Percentiles rank a stretch among this genome's conserved stretches.
Conservation (phyloP, 202 grass and related monocot genomes). For the Saccharum hybrid region DNA sequence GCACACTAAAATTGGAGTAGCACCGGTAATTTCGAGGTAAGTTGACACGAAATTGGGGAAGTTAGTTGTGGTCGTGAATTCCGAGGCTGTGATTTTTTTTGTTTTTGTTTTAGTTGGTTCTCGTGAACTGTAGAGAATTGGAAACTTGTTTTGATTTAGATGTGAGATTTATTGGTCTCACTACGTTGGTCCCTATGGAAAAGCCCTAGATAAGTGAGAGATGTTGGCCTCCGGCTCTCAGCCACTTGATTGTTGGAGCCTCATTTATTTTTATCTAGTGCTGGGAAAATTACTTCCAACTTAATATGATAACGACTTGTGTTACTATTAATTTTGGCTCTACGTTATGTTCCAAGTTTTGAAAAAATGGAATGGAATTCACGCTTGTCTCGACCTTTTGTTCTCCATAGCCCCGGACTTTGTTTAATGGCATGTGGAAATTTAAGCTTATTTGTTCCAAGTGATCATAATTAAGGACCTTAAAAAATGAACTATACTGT, state of each 20-base stretch:
- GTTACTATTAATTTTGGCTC: constrained; percentile 16
- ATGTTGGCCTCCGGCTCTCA: constrained; percentile 17
- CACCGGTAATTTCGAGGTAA: constrained; percentile 25
- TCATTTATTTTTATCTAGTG: constrained; percentile 4
- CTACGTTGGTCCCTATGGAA: not conserved
- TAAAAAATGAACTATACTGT: constrained; percentile 27
- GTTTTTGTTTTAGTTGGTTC: constrained; percentile 17
- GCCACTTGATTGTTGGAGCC: constrained; percentile 6
- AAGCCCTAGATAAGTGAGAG: not conserved
- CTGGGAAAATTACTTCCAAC: not conserved
- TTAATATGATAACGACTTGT: not conserved
- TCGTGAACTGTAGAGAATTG: not conserved
- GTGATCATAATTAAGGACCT: constrained; percentile 24
- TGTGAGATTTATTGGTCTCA: constrained; percentile 16
- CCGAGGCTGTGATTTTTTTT: not conserved
- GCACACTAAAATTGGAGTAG: not conserved
- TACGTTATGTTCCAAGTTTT: not conserved
- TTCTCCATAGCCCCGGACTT: not conserved
- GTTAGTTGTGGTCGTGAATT: constrained; percentile 9
- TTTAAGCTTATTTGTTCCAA: not conserved
- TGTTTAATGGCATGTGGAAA: constrained; percentile 28
- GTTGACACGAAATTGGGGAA: constrained; percentile 27
- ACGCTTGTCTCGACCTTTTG: not conserved
- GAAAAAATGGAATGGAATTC: constrained; percentile 21
- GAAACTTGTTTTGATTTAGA: not conserved